Conservation (phyloP, 2,329 filamentous ascomycete species). For the Trichoderma citrinoviride region DNA sequence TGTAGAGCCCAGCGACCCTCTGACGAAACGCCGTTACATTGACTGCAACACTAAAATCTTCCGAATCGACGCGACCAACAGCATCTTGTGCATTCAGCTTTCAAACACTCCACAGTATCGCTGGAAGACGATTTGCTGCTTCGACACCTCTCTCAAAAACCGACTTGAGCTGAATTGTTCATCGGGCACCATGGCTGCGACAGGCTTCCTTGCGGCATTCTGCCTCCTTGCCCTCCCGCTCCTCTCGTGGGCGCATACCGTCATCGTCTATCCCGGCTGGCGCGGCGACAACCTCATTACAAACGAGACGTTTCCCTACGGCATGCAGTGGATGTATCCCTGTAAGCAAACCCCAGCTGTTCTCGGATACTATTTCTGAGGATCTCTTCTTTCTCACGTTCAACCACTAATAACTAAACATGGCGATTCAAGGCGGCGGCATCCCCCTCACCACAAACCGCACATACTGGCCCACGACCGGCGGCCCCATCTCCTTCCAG, state of each 20-base stretch:
- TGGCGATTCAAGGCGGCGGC: conserved; percentile 68
- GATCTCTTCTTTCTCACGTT: conserved; percentile 39
- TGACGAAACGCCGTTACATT: background rate
- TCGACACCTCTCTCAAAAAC: too few species aligned
- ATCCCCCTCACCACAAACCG: conserved; percentile 74
- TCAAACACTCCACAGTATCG: too few species aligned
- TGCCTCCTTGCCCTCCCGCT: conserved; percentile 13
- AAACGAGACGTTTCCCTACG: conserved; percentile 76
- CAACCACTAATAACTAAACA: background rate
- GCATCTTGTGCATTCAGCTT: background rate
- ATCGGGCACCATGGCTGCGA: background rate
- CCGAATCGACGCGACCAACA: conserved; percentile 1
- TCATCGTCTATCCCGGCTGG: conserved; percentile 84
- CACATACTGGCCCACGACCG: conserved; percentile 84
- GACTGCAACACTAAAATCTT: background rate
- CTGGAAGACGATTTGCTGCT: too few species aligned
- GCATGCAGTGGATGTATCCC: conserved; percentile 94
- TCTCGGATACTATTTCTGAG: too few species aligned
- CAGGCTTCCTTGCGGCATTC: background rate
- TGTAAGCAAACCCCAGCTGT: conserved; percentile 67
- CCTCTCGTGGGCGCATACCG: conserved; percentile 56
- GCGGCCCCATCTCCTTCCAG: conserved; percentile 82
- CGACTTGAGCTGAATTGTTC: too few species aligned
- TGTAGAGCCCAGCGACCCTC: background rate
- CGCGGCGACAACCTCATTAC: conserved; percentile 81